Evolutionary conservation across 2,329 filamentous ascomycete genomes (phyloP), one percentile per base, ranked within the genome.

Genomic region (Westerdykella sp.): DNA sequence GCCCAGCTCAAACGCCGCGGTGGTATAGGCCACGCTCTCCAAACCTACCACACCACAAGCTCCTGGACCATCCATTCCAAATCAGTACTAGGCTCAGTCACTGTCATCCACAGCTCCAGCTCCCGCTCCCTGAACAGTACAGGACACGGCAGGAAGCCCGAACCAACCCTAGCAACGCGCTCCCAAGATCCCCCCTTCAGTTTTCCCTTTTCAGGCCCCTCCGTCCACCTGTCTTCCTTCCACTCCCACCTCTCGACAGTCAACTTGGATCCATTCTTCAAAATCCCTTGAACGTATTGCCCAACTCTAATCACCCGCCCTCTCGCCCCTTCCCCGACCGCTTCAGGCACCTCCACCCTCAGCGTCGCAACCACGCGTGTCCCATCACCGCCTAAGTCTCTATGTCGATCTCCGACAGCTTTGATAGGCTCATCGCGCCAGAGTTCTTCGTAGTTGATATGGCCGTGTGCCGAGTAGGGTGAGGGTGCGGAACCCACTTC

Each of bases 401-500:
- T 9, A 25, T 10, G 9, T 37, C 53, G 1, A 57, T 55, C 4
- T 12, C 25, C 25, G n/a, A 35, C 32, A 0, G 43, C 23, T 9
- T 16, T 2, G 64, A 71, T 56, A 2, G 64, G 54, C 2, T 69
- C 60, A 34, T 80, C 76, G 1, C 67, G 61, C 83, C 83, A 87
- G 2, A 84, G 58, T 62, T 87, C 84, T 59, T 86, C 82, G 51
- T 89, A 87, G 1, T 66, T 41, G 25, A 28, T 28, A 28, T 28
- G 25, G 9, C 25, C 25, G 4, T 30, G 65, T 0, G 76, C 75
- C 1, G 77, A 79, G 1, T 63, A 69, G 0, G 79, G 79, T 50
- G 84, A 80, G 10, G 74, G 63, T 76, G 83, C 84, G 11, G 54
- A 53, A 0, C 83, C 83, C 35, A 66, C 75, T 59, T 86, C 83